These are phyloP conservation scores for Coniochaeta sp. DNA, from an alignment of 2,329 filamentous ascomycete genomes.

Conservation along the genomic window DNA sequence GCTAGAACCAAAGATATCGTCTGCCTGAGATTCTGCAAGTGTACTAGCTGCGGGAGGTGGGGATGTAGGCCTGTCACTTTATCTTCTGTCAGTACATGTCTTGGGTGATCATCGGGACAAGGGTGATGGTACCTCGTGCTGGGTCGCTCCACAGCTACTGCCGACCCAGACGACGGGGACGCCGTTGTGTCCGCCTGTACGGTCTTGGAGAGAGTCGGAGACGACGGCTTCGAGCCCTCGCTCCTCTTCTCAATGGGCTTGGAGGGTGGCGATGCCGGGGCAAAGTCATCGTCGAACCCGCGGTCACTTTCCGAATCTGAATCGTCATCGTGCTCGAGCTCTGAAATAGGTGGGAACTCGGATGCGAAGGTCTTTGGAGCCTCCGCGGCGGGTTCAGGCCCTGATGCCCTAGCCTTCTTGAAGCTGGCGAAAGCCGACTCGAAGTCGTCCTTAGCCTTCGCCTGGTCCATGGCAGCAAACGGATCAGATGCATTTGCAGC, in stretches of 20 bases:
- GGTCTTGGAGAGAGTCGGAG: slow-evolving; percentile 13
- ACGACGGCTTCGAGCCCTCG: slow-evolving; percentile 17
- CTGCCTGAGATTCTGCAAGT: slow-evolving; percentile 12
- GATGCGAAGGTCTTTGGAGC: slow-evolving; percentile 37
- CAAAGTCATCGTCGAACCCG: slow-evolving; percentile 92
- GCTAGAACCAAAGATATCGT: slow-evolving; percentile 34
- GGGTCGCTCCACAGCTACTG: background rate
- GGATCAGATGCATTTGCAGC: slow-evolving; percentile 32
- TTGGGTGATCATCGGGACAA: background rate
- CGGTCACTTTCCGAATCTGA: slow-evolving; percentile 72
- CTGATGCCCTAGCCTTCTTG: slow-evolving; percentile 38
- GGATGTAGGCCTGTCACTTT: slow-evolving; percentile 3
- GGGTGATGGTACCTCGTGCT: background rate
- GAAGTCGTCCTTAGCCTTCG: slow-evolving; percentile 71
- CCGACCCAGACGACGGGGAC: background rate
- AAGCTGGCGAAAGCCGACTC: slow-evolving; percentile 81
- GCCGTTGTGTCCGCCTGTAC: slow-evolving; percentile 5
- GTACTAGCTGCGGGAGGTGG: slow-evolving; percentile 5
- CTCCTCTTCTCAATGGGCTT: slow-evolving; percentile 20
- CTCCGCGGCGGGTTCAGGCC: slow-evolving; percentile 25
- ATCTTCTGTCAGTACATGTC: background rate
- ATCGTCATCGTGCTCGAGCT: slow-evolving; percentile 74
- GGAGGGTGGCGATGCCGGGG: slow-evolving; percentile 47
- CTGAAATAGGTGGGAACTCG: slow-evolving; percentile 92
- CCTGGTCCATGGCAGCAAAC: slow-evolving; percentile 45